phyloP scores from a whole-genome alignment of 331 rosid species.

The Rosa hybrid region DNA sequence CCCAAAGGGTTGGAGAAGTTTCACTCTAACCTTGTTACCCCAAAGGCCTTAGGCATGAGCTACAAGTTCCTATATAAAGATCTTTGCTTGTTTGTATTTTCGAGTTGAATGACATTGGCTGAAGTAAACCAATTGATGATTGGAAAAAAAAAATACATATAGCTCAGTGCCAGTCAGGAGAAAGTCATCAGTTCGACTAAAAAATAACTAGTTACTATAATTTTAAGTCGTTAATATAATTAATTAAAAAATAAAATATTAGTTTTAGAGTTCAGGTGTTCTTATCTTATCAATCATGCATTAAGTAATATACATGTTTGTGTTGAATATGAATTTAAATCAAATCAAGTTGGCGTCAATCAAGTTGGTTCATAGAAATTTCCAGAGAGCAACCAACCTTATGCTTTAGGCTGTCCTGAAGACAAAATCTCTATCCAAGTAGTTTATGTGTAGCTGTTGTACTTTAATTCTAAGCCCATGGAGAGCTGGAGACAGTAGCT shows the following conservation, averaged over 20 bases:
- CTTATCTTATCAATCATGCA: not conserved
- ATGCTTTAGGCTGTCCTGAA: not conserved
- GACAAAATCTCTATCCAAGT: not conserved
- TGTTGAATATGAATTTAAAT: not conserved
- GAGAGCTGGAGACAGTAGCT: not conserved
- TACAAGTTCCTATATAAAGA: not conserved
- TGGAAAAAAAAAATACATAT: too few relatives aligned
- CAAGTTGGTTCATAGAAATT: not conserved
- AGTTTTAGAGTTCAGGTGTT: not conserved
- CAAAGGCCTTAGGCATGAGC: not conserved
- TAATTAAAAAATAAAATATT: too few relatives aligned
- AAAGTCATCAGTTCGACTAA: too few relatives aligned
- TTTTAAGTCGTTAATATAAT: too few relatives aligned
- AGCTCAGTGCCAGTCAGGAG: too few relatives aligned
- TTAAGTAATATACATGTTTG: not conserved
- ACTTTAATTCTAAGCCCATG: not conserved
- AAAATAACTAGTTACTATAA: too few relatives aligned
- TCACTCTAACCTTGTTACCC: not conserved
- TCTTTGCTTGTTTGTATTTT: not conserved
- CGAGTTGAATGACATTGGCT: not conserved
- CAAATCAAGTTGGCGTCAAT: not conserved
- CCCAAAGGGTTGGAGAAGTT: not conserved
- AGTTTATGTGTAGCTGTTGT: not conserved
- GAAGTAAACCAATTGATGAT: not conserved
- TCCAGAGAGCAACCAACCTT: not conserved